These are phyloP conservation scores for Castanea sativa DNA, from an alignment of 306 rosid species.

Conservation along the genomic window DNA sequence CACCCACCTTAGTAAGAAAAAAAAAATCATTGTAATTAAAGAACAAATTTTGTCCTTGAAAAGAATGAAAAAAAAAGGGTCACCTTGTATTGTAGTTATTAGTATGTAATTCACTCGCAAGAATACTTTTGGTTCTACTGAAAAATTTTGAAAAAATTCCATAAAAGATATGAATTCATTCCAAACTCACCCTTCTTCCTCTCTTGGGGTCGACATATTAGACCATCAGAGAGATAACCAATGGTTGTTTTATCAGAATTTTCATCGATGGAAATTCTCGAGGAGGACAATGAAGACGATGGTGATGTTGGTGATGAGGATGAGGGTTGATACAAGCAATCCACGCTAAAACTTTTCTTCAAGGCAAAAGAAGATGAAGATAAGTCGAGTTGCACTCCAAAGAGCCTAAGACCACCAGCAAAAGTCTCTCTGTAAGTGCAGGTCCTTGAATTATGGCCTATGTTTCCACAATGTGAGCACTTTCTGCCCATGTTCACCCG, in stretches of 20 bases:
- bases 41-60: no score
- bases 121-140: neutral
- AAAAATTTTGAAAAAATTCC: neutral
- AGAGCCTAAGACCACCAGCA: slow-evolving; percentile 58
- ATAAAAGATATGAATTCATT: neutral
- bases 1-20: no score
- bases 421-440: slow-evolving; percentile 46
- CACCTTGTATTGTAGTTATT: neutral
- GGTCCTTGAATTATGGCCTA: slow-evolving; percentile 94
- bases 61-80: neutral
- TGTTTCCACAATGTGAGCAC: slow-evolving; percentile 94
- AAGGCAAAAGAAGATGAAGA: slow-evolving; percentile 27
- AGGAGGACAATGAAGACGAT: slow-evolving; percentile 43
- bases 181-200: slow-evolving; percentile 61
- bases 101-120: no score
- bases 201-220: slow-evolving; percentile 50
- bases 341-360: slow-evolving; percentile 83
- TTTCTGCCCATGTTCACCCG: slow-evolving; percentile 74
- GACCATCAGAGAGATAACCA: slow-evolving; percentile 80
- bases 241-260: slow-evolving; percentile 35
- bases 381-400: slow-evolving; percentile 72
- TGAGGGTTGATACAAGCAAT: slow-evolving; percentile 43
- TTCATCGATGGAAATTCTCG: slow-evolving; percentile 38
- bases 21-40: no score
- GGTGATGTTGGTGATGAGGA: slow-evolving; percentile 44